These are phyloP conservation scores for Backusella parvicylindrica DNA, from an alignment of 192 early-diverging fungal genomes.

Conservation along the genomic window DNA sequence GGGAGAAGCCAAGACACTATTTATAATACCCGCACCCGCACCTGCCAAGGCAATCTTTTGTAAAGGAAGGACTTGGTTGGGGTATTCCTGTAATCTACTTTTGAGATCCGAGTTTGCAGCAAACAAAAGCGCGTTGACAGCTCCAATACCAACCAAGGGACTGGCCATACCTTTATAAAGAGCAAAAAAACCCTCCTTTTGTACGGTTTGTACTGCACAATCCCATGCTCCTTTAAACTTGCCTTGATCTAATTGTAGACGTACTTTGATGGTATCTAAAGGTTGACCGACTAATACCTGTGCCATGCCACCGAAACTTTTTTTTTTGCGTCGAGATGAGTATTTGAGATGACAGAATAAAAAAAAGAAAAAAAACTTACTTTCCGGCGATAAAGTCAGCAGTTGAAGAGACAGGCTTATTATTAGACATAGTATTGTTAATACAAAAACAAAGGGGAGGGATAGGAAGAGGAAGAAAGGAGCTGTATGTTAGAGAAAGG, in stretches of 20 bases:
- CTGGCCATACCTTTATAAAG: constrained; percentile 87
- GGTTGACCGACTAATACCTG: constrained; percentile 71
- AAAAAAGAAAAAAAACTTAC: constrained; percentile 33
- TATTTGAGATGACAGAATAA: background rate
- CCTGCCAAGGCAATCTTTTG: constrained; percentile 81
- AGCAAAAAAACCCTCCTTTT: constrained; percentile 72
- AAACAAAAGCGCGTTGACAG: constrained; percentile 86
- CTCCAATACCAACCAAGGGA: constrained; percentile 76
- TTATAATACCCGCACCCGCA: constrained; percentile 81
- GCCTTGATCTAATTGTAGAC: constrained; percentile 63
- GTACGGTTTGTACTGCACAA: constrained; percentile 78
- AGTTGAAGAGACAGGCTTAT: constrained; percentile 14
- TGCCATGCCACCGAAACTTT: constrained; percentile 62
- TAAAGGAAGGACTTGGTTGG: constrained; percentile 52
- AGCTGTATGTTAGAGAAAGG: background rate
- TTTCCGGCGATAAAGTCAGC: constrained; percentile 62
- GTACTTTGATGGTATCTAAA: constrained; percentile 85
- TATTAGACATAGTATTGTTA: background rate
- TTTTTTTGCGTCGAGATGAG: background rate
- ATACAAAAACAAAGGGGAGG: background rate
- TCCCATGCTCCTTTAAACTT: constrained; percentile 74
- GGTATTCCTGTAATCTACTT: constrained; percentile 45
- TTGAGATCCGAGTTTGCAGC: constrained; percentile 72
- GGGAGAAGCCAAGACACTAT: constrained; percentile 82
- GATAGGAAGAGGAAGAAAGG: background rate